These are phyloP conservation scores for Strobilomyces echinocephalus DNA, from an alignment of 768 basidiomycete genomes.

Conservation along the genomic window DNA sequence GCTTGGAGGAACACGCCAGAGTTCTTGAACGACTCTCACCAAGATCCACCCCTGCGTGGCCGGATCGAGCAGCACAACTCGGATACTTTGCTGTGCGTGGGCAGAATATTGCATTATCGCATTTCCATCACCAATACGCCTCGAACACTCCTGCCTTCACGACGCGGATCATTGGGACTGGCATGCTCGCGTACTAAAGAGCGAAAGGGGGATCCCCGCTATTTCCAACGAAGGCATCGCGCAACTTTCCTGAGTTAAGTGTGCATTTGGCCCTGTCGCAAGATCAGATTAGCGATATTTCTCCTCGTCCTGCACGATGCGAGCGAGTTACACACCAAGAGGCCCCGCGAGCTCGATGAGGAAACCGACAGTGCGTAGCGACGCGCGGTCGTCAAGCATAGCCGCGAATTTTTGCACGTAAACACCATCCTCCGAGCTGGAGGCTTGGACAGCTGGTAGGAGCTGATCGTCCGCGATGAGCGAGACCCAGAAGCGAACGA, in stretches of 20 bases:
- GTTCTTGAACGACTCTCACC: slow-evolving; percentile 12
- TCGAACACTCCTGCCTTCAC: slow-evolving; percentile 16
- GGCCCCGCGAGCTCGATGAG: slow-evolving; percentile 11
- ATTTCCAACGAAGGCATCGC: slow-evolving; percentile 8
- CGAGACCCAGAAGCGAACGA: slow-evolving; percentile 3
- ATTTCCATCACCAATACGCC: slow-evolving; percentile 15
- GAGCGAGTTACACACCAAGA: slow-evolving; percentile 7
- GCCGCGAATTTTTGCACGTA: slow-evolving; percentile 15
- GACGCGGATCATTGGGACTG: slow-evolving; percentile 21
- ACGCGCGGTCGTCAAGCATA: slow-evolving; percentile 11
- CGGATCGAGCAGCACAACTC: slow-evolving; percentile 1
- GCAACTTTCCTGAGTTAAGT: neutral
- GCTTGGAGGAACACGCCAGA: neutral
- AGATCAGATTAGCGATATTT: neutral
- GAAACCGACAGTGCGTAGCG: slow-evolving; percentile 9
- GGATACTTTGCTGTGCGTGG: slow-evolving; percentile 12
- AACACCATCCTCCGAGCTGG: neutral
- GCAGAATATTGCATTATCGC: neutral
- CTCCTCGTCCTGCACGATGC: neutral
- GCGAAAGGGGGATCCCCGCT: neutral
- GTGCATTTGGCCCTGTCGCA: slow-evolving; percentile 5
- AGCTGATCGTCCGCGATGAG: slow-evolving; percentile 12
- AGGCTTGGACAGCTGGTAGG: neutral
- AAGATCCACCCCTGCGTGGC: slow-evolving; percentile 12
- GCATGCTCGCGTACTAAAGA: neutral